A percentile compares a stretch with the other conserved stretches of the same genome.
Evolutionary conservation across 163 green algal genomes (phyloP).

Genomic region (Chloroidium sp.): DNA sequence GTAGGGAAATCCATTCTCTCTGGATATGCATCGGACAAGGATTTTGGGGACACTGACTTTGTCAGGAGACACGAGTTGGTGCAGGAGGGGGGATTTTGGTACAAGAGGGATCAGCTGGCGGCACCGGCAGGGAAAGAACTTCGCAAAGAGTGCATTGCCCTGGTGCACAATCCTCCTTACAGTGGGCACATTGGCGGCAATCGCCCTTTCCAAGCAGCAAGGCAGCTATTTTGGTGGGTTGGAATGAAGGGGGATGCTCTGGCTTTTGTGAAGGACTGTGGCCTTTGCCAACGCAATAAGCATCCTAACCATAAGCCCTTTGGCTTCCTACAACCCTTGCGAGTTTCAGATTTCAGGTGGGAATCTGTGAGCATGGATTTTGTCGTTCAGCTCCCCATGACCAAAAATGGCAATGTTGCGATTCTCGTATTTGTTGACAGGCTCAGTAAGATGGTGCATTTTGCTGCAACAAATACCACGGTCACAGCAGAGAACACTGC

Average conservation of each 20-base stretch:
- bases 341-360: conserved; percentile 15
- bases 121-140: conserved; percentile 7
- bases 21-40: not conserved
- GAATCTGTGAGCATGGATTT: conserved; percentile 25
- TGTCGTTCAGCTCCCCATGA: conserved; percentile 21
- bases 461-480: conserved; percentile 23
- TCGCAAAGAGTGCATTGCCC: not conserved
- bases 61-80: conserved; percentile 5
- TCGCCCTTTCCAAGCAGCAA: not conserved
- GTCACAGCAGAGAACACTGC: conserved; percentile 28
- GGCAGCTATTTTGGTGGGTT: conserved; percentile 24
- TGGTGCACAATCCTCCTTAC: conserved; percentile 14
- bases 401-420: conserved; percentile 19
- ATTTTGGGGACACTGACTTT: conserved; percentile 9
- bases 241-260: conserved; percentile 13
- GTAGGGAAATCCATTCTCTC: conserved; percentile 5
- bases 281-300: conserved; percentile 39
- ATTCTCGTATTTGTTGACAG: conserved; percentile 49
- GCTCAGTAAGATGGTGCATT: conserved; percentile 41
- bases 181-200: conserved; percentile 10
- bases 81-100: conserved; percentile 2
- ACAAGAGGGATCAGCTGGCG: conserved; percentile 5
- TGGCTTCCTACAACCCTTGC: conserved; percentile 19
- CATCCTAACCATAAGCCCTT: conserved; percentile 2
- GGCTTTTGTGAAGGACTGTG: conserved; percentile 22